phyloP scores from a whole-genome alignment of 1,284 basidiomycete genomes.

The Sanghuangporus baumii region DNA sequence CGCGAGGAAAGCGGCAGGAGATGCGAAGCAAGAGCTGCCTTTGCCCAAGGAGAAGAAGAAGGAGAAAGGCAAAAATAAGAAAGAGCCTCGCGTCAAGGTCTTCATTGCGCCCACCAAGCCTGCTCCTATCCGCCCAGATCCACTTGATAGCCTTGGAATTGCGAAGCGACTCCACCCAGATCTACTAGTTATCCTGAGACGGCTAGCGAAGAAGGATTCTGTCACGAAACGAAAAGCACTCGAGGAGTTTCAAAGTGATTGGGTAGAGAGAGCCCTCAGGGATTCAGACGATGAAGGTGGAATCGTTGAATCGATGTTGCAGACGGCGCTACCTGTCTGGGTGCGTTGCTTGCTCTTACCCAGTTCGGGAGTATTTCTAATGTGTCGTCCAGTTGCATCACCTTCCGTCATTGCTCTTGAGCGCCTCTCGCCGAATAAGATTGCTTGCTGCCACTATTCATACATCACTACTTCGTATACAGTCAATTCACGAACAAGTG shows the following conservation, averaged over 20 bases:
- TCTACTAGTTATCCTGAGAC: slow-evolving; percentile 77
- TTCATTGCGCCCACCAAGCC: slow-evolving; percentile 89
- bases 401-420: slow-evolving; percentile 74
- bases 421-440: slow-evolving; percentile 77
- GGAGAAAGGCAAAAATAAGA: slow-evolving; percentile 52
- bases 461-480: slow-evolving; percentile 55
- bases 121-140: slow-evolving; percentile 79
- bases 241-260: slow-evolving; percentile 74
- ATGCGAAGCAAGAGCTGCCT: slow-evolving; percentile 27
- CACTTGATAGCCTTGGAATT: slow-evolving; percentile 84
- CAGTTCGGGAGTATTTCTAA: not conserved
- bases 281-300: slow-evolving; percentile 34
- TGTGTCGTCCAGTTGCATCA: slow-evolving; percentile 67
- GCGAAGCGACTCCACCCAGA: slow-evolving; percentile 76
- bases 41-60: slow-evolving; percentile 37
- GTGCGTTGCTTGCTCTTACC: slow-evolving; percentile 42
- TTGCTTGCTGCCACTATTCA: slow-evolving; percentile 68
- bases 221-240: slow-evolving; percentile 84
- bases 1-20: slow-evolving; percentile 51
- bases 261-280: slow-evolving; percentile 52
- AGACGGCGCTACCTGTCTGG: slow-evolving; percentile 82
- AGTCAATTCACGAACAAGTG: slow-evolving; percentile 48
- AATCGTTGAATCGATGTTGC: slow-evolving; percentile 32
- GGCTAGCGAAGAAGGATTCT: slow-evolving; percentile 87
- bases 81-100: slow-evolving; percentile 67